Evolutionary conservation across 345 rosid species (phyloP), one percentile per base, ranked within the genome.

Genomic region (Theobroma cacao): DNA sequence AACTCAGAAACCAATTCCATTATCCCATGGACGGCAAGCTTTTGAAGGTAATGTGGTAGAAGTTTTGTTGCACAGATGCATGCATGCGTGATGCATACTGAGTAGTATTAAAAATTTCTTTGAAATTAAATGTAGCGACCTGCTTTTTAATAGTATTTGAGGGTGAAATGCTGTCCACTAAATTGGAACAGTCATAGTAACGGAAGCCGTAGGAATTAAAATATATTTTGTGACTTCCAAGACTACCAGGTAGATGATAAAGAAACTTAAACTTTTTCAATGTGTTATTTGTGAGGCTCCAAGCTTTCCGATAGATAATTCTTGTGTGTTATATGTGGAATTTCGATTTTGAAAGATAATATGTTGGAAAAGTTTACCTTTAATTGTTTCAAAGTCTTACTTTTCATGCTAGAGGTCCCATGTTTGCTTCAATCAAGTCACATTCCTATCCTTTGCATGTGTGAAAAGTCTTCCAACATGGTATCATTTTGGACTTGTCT

Each of bases 41-140:
- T 1, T 26, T 15, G 74, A 69, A 69, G 74, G 74, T 69, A 28
- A 83, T 48, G 43, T 56, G 14, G 24, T 78, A 75, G 17, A 14
- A 72, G 67, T 65, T 56, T 30, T 72, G 9, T 15, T 78, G 28
- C 52, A 43, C 7, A 7, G 17, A 40, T 34, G 52, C 3, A 20
- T 53, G 41, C 30, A 18, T 52, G 40, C 40, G 30, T 17, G 43
- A 28, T 68, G 18, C 41, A n/a, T 17, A 50, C 30, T n/a, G 30
- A 60, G 63, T 60, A 12, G 28, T 63, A 22, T 72, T 50, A 33
- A 22, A n/a, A 30, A n/a, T 20, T 26, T 50, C 24, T 15, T n/a
- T 33, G 40, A 50, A 56, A 18, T 65, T 40, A 70, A 43, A 55
- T 53, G 24, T 45, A 40, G 36, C 7, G 9, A 43, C 9, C 34